Percentiles rank a stretch among this genome's conserved stretches.
phyloP scores from a whole-genome alignment of 306 rosid genomes.

The Medicago truncatula region MtrunA17r5.0-ANR NC_053044.1:54890001-54890500 shows the following conservation, averaged over 20 bases:
- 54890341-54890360: neutral
- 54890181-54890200: slow-evolving; percentile 96
- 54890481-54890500: slow-evolving; percentile 98
- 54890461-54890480: slow-evolving; percentile 50
- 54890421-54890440: neutral
- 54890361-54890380: neutral
- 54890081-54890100: slow-evolving; percentile 43
- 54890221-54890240: slow-evolving; percentile 4
- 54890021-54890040: slow-evolving; percentile 50
- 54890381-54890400: neutral
- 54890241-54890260: neutral
- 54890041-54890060: slow-evolving; percentile 24
- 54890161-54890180: slow-evolving; percentile 90
- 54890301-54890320: neutral
- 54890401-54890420: neutral
- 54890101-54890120: slow-evolving; percentile 97
- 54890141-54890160: slow-evolving; percentile 84
- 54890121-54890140: slow-evolving; percentile 87
- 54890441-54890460: slow-evolving; percentile 34
- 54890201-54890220: slow-evolving; percentile 68
- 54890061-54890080: slow-evolving; percentile 32
- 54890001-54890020: slow-evolving; percentile 97
- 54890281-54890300: neutral
- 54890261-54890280: slow-evolving; percentile 2
- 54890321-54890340: neutral